phyloP scores from a whole-genome alignment of 129 eudicot genomes.

The Artemisia annua region DNA sequence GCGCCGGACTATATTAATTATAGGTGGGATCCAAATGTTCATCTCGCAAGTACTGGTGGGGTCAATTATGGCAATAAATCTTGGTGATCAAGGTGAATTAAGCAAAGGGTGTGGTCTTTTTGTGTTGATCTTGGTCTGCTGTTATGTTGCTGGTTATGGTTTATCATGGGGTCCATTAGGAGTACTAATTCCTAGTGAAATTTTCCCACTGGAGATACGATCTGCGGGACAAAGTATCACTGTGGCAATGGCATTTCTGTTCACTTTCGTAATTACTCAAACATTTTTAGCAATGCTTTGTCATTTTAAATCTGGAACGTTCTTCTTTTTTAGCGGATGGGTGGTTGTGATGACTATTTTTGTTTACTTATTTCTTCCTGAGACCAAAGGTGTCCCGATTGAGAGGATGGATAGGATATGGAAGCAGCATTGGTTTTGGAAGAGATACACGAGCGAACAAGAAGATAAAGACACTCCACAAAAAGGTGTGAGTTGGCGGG shows the following conservation, averaged over 20 bases:
- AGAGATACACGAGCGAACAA: slow-evolving; percentile 29
- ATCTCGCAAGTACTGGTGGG: too few species aligned
- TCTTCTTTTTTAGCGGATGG: slow-evolving; percentile 91
- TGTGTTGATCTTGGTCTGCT: slow-evolving; percentile 73
- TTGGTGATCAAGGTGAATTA: too few species aligned
- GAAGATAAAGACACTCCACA: too few species aligned
- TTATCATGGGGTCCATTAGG: slow-evolving; percentile 99
- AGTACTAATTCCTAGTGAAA: slow-evolving; percentile 88
- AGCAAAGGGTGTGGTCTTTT: slow-evolving; percentile 14
- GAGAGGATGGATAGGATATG: slow-evolving; percentile 94
- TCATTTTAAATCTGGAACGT: slow-evolving; percentile 70
- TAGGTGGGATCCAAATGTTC: too few species aligned
- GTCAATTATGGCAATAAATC: too few species aligned
- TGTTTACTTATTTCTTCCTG: slow-evolving; percentile 73
- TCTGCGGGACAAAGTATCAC: slow-evolving; percentile 93
- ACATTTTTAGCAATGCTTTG: slow-evolving; percentile 89
- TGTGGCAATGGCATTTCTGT: slow-evolving; percentile 64
- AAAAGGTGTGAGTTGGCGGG: too few species aligned
- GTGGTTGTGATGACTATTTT: slow-evolving; percentile 73
- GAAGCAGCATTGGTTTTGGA: slow-evolving; percentile 88
- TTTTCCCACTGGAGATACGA: slow-evolving; percentile 78
- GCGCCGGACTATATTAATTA: too few species aligned
- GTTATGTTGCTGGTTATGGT: slow-evolving; percentile 69
- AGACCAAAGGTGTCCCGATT: slow-evolving; percentile 81
- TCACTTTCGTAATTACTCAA: slow-evolving; percentile 87